These are phyloP conservation scores for Cordyceps cicadae DNA, from an alignment of 2,329 filamentous ascomycete genomes.

Conservation along the genomic window DNA sequence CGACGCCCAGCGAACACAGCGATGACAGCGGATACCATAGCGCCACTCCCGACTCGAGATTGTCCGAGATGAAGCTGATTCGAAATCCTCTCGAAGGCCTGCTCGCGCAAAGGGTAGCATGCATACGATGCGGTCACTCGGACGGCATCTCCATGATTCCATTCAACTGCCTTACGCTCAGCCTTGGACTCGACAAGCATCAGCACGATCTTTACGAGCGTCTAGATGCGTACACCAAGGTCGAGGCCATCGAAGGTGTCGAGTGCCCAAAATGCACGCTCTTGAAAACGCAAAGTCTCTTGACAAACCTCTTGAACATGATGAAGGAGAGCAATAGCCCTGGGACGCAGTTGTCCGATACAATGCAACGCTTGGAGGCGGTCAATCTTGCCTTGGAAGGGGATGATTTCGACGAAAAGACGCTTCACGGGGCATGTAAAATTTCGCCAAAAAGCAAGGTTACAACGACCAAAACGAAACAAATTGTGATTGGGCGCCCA, in stretches of 20 bases:
- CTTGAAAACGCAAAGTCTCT: slow-evolving; percentile 42
- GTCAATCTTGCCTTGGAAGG: slow-evolving; percentile 66
- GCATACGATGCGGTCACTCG: slow-evolving; percentile 74
- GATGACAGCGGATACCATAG: slow-evolving; percentile 52
- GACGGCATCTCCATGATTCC: slow-evolving; percentile 85
- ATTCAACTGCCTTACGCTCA: slow-evolving; percentile 88
- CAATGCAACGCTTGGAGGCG: slow-evolving; percentile 49
- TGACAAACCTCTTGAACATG: slow-evolving; percentile 39
- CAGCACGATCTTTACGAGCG: slow-evolving; percentile 69
- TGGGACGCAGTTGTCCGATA: slow-evolving; percentile 44
- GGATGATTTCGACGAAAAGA: slow-evolving; percentile 69
- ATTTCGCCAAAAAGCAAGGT: slow-evolving; percentile 61
- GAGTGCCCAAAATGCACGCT: slow-evolving; percentile 90
- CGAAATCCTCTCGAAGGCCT: slow-evolving; percentile 82
- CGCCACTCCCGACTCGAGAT: slow-evolving; percentile 28
- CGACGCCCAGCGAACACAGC: slow-evolving; percentile 39
- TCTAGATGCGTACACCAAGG: slow-evolving; percentile 72
- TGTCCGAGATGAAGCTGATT: slow-evolving; percentile 30
- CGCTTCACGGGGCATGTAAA: slow-evolving; percentile 54
- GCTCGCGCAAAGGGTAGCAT: slow-evolving; percentile 80
- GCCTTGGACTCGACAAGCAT: slow-evolving; percentile 54
- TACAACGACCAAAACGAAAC: slow-evolving; percentile 77
- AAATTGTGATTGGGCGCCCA: slow-evolving; percentile 74
- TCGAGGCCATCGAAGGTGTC: slow-evolving; percentile 82
- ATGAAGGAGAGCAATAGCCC: slow-evolving; percentile 27